These are phyloP conservation scores for Periconia digitata DNA, from an alignment of 2,329 filamentous ascomycete genomes.

Conservation along the genomic window DNA sequence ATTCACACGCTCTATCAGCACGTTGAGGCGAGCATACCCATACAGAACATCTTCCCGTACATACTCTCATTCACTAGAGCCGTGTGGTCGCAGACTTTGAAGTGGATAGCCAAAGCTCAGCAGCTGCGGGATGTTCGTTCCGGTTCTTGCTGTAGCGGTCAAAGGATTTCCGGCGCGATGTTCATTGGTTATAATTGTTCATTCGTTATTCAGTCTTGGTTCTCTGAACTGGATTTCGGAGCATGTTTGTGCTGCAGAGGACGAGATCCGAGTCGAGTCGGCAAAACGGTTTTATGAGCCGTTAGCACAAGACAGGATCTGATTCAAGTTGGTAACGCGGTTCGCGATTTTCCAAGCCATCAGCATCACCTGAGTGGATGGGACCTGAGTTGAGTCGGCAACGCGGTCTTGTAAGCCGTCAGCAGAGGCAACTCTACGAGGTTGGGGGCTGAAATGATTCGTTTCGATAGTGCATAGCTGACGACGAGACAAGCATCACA, in stretches of 20 bases:
- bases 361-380: not conserved
- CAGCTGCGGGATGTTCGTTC: constrained; percentile 39
- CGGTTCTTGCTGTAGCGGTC: constrained; percentile 39
- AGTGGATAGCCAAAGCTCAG: constrained; percentile 31
- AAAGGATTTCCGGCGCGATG: constrained; percentile 32
- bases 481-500: too few species aligned
- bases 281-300: constrained; percentile 10
- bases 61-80: constrained; percentile 23
- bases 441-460: constrained; percentile 9
- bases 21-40: constrained; percentile 33
- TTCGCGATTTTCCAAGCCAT: constrained; percentile 14
- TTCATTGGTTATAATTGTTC: constrained; percentile 40
- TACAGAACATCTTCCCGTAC: constrained; percentile 37
- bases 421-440: constrained; percentile 16
- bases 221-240: too few species aligned
- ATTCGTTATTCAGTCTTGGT: too few species aligned
- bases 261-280: constrained; percentile 1
- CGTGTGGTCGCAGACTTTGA: constrained; percentile 1
- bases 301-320: constrained; percentile 1
- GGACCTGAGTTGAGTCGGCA: constrained; percentile 1
- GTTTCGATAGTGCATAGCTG: too few species aligned
- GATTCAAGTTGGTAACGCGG: not conserved
- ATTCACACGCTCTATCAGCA: constrained; percentile 36
- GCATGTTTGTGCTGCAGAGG: constrained; percentile 38
- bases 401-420: constrained; percentile 9